Evolutionary conservation across 176 grass and related monocot species (phyloP).

Genomic region (Thalia dealbata): DNA sequence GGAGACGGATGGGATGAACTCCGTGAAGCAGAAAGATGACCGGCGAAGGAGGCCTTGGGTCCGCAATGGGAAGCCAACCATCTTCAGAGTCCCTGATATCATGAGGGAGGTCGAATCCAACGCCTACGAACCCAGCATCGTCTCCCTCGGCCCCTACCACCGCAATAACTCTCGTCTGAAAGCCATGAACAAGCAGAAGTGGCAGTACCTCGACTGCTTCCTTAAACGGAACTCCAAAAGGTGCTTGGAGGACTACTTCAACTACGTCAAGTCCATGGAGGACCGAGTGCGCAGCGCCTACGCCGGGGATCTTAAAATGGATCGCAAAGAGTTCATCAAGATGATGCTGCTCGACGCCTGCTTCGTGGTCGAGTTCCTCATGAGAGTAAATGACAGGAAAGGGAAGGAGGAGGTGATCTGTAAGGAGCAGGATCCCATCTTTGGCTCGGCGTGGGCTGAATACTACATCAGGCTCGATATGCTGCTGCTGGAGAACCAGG

Average conservation of each 20-base stretch:
- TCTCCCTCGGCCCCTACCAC: conserved; percentile 21
- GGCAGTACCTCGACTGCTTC: neutral
- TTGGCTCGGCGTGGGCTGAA: neutral
- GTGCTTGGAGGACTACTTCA: neutral
- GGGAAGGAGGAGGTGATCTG: neutral
- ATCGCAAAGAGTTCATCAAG: neutral
- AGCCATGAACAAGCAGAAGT: neutral
- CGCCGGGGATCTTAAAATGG: neutral
- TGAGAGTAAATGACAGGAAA: neutral
- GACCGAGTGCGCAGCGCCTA: neutral
- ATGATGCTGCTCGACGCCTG: conserved; percentile 8
- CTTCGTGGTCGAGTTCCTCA: neutral
- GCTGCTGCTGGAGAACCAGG: conserved; percentile 33
- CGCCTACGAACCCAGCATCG: neutral
- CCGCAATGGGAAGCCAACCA: neutral
- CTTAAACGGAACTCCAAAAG: neutral
- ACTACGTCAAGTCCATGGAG: neutral
- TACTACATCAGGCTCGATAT: conserved; percentile 22
- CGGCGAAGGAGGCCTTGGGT: neutral
- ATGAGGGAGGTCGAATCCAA: neutral
- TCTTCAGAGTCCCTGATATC: neutral
- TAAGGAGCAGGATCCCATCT: conserved; percentile 12
- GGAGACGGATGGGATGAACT: neutral
- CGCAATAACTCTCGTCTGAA: neutral
- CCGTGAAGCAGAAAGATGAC: neutral